A percentile compares a stretch with the other conserved stretches of the same genome.
Evolutionary conservation across 257 asterid genomes (phyloP).

Genomic region (Agastache rugosa): DNA sequence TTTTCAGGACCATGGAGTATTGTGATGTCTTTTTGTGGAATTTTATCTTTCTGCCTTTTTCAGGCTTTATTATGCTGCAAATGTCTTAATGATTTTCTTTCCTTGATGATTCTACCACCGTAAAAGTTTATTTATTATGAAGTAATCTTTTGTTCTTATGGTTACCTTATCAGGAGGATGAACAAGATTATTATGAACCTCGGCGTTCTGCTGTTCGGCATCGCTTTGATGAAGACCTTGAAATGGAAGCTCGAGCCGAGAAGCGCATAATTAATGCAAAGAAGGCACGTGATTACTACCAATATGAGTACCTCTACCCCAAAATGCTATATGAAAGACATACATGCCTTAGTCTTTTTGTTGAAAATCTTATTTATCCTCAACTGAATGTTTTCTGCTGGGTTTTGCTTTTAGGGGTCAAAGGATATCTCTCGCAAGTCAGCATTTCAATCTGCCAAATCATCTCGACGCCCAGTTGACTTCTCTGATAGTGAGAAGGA

Average conservation of each 20-base stretch:
- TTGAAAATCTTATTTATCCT: constrained; percentile 21
- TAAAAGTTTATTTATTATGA: not conserved
- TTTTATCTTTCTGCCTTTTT: not conserved
- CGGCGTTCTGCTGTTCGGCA: constrained; percentile 75
- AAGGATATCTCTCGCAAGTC: constrained; percentile 67
- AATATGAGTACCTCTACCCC: not conserved
- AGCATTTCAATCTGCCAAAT: constrained; percentile 53
- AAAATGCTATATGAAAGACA: not conserved
- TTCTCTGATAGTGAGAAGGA: constrained; percentile 89
- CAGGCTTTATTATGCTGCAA: not conserved
- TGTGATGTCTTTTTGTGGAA: not conserved
- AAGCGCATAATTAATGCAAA: constrained; percentile 91
- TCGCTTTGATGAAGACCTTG: constrained; percentile 86
- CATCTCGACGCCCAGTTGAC: constrained; percentile 77
- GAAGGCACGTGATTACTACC: constrained; percentile 62
- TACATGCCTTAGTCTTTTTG: constrained; percentile 15
- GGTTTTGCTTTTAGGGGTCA: constrained; percentile 57
- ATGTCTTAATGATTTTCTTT: not conserved
- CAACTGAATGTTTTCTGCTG: constrained; percentile 11
- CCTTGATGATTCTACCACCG: not conserved
- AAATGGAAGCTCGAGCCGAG: constrained; percentile 93
- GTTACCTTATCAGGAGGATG: constrained; percentile 70
- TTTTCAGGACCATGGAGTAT: not conserved
- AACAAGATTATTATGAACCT: constrained; percentile 73
- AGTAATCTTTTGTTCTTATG: constrained; percentile 23